Conservation (phyloP, 306 rosid species). For the Cicer pinnatifidum region DNA sequence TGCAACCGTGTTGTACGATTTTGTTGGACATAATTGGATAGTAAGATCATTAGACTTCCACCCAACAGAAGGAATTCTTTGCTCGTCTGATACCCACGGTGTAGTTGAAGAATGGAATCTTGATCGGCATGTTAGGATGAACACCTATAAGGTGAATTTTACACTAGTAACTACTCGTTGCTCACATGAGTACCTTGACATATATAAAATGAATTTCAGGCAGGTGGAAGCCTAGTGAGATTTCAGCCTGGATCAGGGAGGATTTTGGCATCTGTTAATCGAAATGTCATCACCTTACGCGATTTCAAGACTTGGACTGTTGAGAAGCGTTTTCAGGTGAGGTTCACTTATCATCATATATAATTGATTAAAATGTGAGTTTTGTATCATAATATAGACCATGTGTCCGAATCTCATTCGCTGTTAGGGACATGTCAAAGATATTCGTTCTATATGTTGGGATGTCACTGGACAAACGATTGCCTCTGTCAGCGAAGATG, state of each 20-base stretch:
- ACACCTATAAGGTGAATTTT: neutral
- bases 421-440: neutral
- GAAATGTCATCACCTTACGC: neutral
- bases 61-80: neutral
- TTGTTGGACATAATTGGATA: neutral
- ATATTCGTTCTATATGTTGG: conserved; percentile 2
- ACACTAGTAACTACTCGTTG: neutral
- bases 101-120: conserved; percentile 6
- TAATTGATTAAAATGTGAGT: neutral
- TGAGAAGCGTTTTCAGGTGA: neutral
- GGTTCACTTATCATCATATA: neutral
- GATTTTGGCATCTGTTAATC: conserved; percentile 13
- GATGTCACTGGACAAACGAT: neutral
- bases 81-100: neutral
- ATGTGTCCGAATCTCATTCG: neutral
- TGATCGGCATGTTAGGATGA: neutral
- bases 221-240: neutral
- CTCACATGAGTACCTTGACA: neutral
- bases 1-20: neutral
- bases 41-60: conserved; percentile 23
- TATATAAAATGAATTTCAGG: conserved; percentile 28
- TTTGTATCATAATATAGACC: neutral
- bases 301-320: neutral
- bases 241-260: neutral
- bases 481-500: conserved; percentile 16